Conservation (phyloP, 176 grass and related monocot species). For the Melocanna baccifera region DNA sequence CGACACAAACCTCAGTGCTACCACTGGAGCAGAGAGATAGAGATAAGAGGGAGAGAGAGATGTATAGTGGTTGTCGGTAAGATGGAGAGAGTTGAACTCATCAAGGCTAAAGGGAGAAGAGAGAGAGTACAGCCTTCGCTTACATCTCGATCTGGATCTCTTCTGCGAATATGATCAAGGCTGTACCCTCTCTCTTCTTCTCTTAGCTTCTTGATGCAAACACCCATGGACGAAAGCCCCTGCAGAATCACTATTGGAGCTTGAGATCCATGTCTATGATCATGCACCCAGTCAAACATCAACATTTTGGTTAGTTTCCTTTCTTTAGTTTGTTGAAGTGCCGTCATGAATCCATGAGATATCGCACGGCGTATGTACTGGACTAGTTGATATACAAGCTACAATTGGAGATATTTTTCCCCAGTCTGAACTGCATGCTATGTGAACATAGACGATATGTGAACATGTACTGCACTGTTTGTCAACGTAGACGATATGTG, state of each 20-base stretch:
- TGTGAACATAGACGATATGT: too few relatives aligned
- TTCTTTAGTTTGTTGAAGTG: background rate
- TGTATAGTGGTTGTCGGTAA: background rate
- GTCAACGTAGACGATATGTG: background rate
- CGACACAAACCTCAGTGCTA: background rate
- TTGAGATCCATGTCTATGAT: background rate
- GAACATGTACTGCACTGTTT: too few relatives aligned
- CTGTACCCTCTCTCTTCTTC: conserved; percentile 60
- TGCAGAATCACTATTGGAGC: background rate
- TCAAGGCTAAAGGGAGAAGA: conserved; percentile 48
- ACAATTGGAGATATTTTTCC: background rate
- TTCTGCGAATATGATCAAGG: conserved; percentile 1
- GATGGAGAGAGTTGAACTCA: background rate
- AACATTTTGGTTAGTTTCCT: conserved; percentile 5
- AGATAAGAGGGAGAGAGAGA: background rate
- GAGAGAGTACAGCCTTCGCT: conserved; percentile 50
- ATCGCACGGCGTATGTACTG: background rate
- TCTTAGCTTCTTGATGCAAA: conserved; percentile 41
- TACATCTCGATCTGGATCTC: background rate
- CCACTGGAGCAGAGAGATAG: background rate
- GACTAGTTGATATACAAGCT: background rate
- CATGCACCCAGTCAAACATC: background rate
- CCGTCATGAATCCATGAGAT: too few relatives aligned
- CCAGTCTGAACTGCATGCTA: background rate
- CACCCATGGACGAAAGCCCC: background rate